phyloP scores from a whole-genome alignment of 805 yeast genomes.

The Teunomyces stri region DNA sequence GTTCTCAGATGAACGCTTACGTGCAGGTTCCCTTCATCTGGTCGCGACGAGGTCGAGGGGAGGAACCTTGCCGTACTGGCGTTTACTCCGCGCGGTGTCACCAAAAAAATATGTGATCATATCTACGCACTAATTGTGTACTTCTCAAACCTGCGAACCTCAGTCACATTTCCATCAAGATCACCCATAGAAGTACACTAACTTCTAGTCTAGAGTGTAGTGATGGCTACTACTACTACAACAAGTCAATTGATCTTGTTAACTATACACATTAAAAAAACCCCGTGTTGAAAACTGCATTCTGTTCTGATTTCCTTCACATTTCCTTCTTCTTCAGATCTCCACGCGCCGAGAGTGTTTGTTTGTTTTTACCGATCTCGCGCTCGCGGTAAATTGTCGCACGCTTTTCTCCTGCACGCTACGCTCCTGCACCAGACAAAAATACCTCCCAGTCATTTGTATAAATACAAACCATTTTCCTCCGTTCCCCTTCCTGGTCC shows the following conservation, averaged over 20 bases:
- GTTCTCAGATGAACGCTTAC: not conserved
- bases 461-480: slow-evolving; percentile 5
- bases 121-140: slow-evolving; percentile 1
- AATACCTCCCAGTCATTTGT: not conserved
- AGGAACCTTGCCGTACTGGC: not conserved
- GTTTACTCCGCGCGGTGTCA: slow-evolving; percentile 3
- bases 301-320: not conserved
- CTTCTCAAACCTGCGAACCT: not conserved
- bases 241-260: too few species aligned
- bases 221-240: too few species aligned
- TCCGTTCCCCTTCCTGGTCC: not conserved
- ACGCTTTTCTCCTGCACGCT: slow-evolving; percentile 4
- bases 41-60: not conserved
- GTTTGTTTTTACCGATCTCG: slow-evolving; percentile 1
- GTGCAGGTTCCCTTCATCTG: not conserved
- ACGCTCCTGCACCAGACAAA: slow-evolving; percentile 2
- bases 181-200: not conserved
- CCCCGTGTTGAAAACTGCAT: too few species aligned
- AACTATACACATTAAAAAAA: too few species aligned
- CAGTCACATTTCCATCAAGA: not conserved
- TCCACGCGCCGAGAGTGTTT: slow-evolving; percentile 1
- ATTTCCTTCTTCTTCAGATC: slow-evolving; percentile 3
- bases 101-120: not conserved
- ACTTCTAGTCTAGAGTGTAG: too few species aligned
- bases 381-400: slow-evolving; percentile 4